Evolutionary conservation across 1,284 basidiomycete genomes (phyloP).

Genomic region (Heterobasidion annosum): DNA sequence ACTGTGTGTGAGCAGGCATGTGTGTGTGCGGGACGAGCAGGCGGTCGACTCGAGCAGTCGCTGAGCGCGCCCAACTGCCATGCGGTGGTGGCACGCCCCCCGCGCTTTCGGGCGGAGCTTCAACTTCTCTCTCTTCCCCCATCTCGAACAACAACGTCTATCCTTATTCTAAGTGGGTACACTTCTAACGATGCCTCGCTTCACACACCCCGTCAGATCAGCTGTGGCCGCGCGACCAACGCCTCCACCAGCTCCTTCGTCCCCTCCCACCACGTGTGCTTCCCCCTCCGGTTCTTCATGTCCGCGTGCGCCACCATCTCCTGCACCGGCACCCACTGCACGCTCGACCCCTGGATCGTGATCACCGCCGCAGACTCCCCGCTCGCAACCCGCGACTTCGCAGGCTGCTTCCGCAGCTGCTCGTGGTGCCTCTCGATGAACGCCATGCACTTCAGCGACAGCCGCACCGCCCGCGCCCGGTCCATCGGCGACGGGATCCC

Average conservation of each 20-base stretch:
- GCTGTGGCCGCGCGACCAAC: conserved; percentile 53
- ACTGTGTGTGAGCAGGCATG: conserved; percentile 12
- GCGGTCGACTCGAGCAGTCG: not conserved
- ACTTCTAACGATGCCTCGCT: too few relatives aligned
- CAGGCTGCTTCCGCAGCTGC: conserved; percentile 33
- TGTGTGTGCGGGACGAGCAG: conserved; percentile 1
- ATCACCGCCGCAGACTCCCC: conserved; percentile 82
- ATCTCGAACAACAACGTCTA: not conserved
- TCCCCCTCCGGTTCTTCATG: conserved; percentile 83
- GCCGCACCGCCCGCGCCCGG: conserved; percentile 83
- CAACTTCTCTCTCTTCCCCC: not conserved
- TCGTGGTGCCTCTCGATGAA: conserved; percentile 85
- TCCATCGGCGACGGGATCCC: conserved; percentile 93
- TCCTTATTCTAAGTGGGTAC: not conserved
- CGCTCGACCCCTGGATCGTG: conserved; percentile 75
- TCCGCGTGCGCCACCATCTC: conserved; percentile 86
- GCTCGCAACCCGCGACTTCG: conserved; percentile 40
- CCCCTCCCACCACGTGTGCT: conserved; percentile 74
- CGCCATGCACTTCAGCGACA: conserved; percentile 88
- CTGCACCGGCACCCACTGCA: conserved; percentile 77
- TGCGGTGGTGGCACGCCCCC: not conserved
- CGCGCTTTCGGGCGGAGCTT: conserved; percentile 2
- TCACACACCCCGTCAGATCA: conserved; percentile 17
- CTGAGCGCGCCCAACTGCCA: not conserved
- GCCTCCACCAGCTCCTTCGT: conserved; percentile 67